These are phyloP conservation scores for Coniochaeta hoffmannii DNA, from an alignment of 2,329 filamentous ascomycete genomes.

Conservation along the genomic window DNA sequence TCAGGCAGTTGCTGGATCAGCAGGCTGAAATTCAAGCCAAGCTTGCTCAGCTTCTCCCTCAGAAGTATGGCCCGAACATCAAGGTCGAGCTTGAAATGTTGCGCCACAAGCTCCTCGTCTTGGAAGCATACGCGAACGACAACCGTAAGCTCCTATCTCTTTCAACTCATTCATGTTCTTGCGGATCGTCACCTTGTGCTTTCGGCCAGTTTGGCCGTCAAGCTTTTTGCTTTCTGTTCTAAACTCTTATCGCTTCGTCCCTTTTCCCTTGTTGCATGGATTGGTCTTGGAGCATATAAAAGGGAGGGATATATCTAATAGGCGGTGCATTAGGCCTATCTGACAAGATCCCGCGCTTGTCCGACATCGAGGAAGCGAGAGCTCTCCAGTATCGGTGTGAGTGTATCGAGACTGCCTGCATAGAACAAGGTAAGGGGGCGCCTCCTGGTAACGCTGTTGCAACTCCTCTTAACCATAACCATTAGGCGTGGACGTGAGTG, in stretches of 20 bases:
- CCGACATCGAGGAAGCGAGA: conserved; percentile 49
- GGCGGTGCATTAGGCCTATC: conserved; percentile 25
- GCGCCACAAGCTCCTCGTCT: conserved; percentile 43
- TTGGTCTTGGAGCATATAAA: conserved; percentile 12
- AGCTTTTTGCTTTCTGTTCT: not conserved
- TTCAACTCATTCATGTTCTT: not conserved
- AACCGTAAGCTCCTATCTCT: conserved; percentile 35
- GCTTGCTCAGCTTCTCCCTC: conserved; percentile 38
- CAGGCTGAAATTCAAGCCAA: conserved; percentile 46
- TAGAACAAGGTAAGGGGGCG: conserved; percentile 36
- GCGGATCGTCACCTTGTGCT: not conserved
- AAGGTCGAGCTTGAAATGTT: conserved; percentile 46
- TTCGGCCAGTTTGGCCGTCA: not conserved
- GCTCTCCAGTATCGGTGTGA: conserved; percentile 51
- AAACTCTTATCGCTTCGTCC: not conserved
- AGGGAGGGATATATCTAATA: not conserved
- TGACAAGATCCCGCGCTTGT: conserved; percentile 35
- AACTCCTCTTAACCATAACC: conserved; percentile 1
- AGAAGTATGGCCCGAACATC: conserved; percentile 38
- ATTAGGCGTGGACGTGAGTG: conserved; percentile 34
- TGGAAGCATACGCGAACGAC: conserved; percentile 39
- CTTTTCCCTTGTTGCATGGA: not conserved
- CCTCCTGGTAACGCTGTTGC: not conserved
- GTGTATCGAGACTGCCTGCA: conserved; percentile 45
- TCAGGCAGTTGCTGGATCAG: conserved; percentile 40